These are phyloP conservation scores for Apiotrichum porosum DNA, from an alignment of 1,284 basidiomycete genomes.

Conservation along the genomic window DNA sequence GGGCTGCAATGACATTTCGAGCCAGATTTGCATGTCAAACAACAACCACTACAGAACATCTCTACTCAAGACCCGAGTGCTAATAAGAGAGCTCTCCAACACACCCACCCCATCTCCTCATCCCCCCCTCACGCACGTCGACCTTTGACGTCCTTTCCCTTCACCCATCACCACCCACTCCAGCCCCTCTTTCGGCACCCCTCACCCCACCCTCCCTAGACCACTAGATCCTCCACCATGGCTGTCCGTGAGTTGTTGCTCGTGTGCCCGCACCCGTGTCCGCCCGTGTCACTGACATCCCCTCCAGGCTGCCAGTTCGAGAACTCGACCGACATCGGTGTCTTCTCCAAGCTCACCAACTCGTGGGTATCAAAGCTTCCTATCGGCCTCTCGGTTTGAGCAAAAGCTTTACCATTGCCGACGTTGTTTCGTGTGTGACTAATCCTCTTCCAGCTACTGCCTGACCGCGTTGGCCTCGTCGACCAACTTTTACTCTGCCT, in stretches of 20 bases:
- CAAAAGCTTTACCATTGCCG: background rate
- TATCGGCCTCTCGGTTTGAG: background rate
- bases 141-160: no score
- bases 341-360: slow-evolving; percentile 93
- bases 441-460: slow-evolving; percentile 64
- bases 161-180: no score
- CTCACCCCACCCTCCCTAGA: background rate
- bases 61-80: no score
- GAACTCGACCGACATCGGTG: slow-evolving; percentile 93
- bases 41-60: no score
- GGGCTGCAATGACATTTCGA: no score
- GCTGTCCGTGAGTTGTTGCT: slow-evolving; percentile 54
- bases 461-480: slow-evolving; percentile 88
- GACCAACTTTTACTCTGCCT: slow-evolving; percentile 96
- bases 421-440: no score
- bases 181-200: background rate
- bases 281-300: slow-evolving; percentile 1
- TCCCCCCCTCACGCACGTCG: no score
- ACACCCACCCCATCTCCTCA: no score
- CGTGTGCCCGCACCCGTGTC: no score
- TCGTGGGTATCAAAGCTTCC: slow-evolving; percentile 41
- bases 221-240: slow-evolving; percentile 40
- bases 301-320: slow-evolving; percentile 81
- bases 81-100: no score
- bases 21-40: no score